phyloP scores from a whole-genome alignment of 495 filamentous ascomycete genomes.

The Aspergillus sclerotioniger region DNA sequence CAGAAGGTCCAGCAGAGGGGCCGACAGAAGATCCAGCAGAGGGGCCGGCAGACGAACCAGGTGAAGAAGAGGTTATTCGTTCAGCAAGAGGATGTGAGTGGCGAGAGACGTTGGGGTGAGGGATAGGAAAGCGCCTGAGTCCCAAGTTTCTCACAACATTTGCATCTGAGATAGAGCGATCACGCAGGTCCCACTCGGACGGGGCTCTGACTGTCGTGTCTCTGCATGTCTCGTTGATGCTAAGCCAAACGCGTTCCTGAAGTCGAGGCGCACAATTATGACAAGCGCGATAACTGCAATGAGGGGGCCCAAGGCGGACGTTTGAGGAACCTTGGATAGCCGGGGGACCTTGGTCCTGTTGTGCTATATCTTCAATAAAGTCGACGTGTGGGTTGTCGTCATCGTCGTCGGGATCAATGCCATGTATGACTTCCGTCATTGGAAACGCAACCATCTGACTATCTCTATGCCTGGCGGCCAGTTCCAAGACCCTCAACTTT shows the following conservation, averaged over 20 bases:
- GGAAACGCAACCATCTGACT: background rate
- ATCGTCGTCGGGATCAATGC: background rate
- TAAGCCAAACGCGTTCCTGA: conserved; percentile 44
- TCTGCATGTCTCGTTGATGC: conserved; percentile 45
- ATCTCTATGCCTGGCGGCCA: background rate
- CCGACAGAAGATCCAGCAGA: background rate
- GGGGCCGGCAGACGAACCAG: background rate
- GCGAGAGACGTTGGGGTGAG: background rate
- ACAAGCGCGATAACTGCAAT: conserved; percentile 53
- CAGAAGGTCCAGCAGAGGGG: background rate
- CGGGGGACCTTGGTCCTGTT: background rate
- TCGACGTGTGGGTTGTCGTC: background rate
- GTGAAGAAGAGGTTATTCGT: background rate
- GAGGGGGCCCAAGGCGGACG: conserved; percentile 22
- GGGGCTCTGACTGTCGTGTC: conserved; percentile 19
- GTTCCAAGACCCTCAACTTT: conserved; percentile 35
- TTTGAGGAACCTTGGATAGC: background rate
- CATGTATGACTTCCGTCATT: background rate
- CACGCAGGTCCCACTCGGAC: conserved; percentile 16
- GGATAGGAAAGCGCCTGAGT: background rate
- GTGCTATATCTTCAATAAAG: background rate
- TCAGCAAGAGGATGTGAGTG: background rate
- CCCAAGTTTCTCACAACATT: conserved; percentile 16
- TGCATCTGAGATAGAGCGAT: conserved; percentile 11
- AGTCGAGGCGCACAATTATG: conserved; percentile 46